phyloP scores from a whole-genome alignment of 208 protist species.

The Trypanosoma brucei region DNA sequence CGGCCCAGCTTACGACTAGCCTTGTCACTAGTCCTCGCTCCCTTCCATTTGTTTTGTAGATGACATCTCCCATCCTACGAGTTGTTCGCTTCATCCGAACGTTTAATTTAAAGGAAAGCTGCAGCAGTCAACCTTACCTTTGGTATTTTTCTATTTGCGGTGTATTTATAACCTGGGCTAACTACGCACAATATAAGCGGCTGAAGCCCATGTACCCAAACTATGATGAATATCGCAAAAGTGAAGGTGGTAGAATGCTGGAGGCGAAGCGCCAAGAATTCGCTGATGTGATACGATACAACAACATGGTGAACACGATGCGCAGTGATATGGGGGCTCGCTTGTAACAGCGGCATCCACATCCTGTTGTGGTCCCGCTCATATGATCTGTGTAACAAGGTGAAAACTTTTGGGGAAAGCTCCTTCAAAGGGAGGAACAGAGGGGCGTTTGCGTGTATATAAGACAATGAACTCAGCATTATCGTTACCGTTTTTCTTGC shows the following conservation, averaged over 20 bases:
- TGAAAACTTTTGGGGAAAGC: too few species aligned
- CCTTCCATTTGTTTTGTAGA: constrained; percentile 1
- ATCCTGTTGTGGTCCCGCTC: too few species aligned
- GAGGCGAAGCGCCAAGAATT: constrained; percentile 75
- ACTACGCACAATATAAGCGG: constrained; percentile 72
- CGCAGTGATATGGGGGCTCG: constrained; percentile 40
- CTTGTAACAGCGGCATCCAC: not conserved
- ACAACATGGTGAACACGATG: constrained; percentile 73
- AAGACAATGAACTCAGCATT: too few species aligned
- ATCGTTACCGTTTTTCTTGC: too few species aligned
- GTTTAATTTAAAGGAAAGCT: constrained; percentile 54
- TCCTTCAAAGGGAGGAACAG: too few species aligned
- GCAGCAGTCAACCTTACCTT: constrained; percentile 39
- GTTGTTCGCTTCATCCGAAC: constrained; percentile 43
- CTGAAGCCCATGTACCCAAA: constrained; percentile 63
- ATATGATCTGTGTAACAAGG: too few species aligned
- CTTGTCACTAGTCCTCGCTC: not conserved
- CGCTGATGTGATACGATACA: constrained; percentile 71
- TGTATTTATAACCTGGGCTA: constrained; percentile 56
- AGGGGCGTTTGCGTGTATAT: too few species aligned
- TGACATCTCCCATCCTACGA: constrained; percentile 18
- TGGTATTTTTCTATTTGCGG: constrained; percentile 53
- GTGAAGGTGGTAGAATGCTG: constrained; percentile 64
- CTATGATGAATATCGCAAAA: constrained; percentile 46
- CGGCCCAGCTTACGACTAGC: too few species aligned